These are phyloP conservation scores for Aspergillus costaricaensis DNA, from an alignment of 2,329 filamentous ascomycete species.

Conservation along the genomic window DNA sequence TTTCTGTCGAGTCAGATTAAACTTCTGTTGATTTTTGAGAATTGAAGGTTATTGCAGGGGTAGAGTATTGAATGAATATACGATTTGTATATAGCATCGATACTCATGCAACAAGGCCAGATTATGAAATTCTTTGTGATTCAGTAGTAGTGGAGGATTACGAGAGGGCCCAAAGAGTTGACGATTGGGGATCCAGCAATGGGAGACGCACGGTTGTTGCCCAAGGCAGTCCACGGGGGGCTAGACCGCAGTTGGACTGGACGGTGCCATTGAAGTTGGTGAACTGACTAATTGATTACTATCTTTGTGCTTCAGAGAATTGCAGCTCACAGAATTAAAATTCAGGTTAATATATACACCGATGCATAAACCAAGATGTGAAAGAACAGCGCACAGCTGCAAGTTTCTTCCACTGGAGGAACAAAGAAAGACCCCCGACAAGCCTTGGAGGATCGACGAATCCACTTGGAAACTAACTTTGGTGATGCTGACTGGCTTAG, in stretches of 20 bases:
- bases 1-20: not conserved
- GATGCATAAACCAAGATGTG: too few relatives aligned
- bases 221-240: not conserved
- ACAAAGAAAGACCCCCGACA: not conserved
- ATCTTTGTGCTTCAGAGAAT: too few relatives aligned
- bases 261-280: too few relatives aligned
- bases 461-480: not conserved
- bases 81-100: not conserved
- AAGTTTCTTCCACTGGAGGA: too few relatives aligned
- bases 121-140: not conserved
- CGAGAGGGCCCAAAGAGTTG: not conserved
- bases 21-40: not conserved
- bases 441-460: not conserved
- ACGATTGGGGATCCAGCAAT: not conserved
- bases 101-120: not conserved
- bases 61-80: too few relatives aligned
- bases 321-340: too few relatives aligned
- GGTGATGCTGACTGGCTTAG: slow-evolving; percentile 11
- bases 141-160: not conserved
- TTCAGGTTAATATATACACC: too few relatives aligned
- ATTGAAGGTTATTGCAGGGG: not conserved
- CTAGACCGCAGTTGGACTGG: not conserved
- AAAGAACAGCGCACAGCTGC: too few relatives aligned
- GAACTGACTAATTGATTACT: too few relatives aligned
- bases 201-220: not conserved